Base-by-base conservation (phyloP, 441 rosid genomes). In the Gossypium gossypioides region DNA sequence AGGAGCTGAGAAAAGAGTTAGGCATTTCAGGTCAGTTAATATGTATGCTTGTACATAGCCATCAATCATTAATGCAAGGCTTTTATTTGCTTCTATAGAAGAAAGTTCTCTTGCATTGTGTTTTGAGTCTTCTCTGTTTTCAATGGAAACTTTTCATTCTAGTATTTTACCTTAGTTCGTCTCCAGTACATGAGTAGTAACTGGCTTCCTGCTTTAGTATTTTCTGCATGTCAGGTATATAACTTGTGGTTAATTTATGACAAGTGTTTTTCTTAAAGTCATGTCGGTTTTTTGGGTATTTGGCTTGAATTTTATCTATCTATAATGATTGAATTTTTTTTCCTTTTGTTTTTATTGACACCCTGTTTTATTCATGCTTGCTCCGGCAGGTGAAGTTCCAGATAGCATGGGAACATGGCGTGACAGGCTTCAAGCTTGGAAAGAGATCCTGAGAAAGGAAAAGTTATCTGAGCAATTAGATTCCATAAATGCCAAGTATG, bases 341-440 rank as follows among this genome's bases (percentile, higher is more conserved):
- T 69, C 40, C 69, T 67, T 67, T 4, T 9, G 15, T 69, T 12
- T 22, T 59, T 65, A 22, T 64, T 75, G 15, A 62, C 29, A 2
- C 66, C 34, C 48, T 32, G 13, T 51, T 61, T 52, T 59, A 6
- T 61, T 24, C 69, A 57, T 80, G 55, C 57, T 77, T 77, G 66
- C 37, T 51, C 63, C 76, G 76, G 69, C 80, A 88, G 93, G 78
- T 75, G 84, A 89, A 74, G 82, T 32, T 79, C 80, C 74, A 42
- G 80, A 74, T 72, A 82, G 73, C 69, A 68, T 68, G 64, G 83
- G 85, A 77, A 84, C 86, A 37, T 94, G 97, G 99, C 91, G 83
- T 78, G 90, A 89, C 74, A 89, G 97, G 79, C 89, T 93, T 71
- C 83, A 73, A 44, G 58, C 68, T 10, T 93, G 98, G 98, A 86